These are phyloP conservation scores for Juncus inflexus DNA, from an alignment of 176 grass and related monocot species.

Conservation along the genomic window DNA sequence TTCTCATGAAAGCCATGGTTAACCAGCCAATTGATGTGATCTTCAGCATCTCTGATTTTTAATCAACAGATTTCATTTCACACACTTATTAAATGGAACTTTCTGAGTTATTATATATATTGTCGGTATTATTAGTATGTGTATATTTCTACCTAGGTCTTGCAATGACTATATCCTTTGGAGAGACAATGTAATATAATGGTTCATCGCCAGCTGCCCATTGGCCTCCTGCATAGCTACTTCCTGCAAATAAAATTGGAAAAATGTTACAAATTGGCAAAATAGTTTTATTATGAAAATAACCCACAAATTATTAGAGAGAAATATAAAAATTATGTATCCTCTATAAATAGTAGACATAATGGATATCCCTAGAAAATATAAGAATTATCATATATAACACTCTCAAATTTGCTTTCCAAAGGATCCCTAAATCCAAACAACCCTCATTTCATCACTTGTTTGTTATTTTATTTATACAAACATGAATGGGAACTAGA, in stretches of 20 bases:
- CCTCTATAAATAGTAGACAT: too few species aligned
- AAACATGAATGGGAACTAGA: too few species aligned
- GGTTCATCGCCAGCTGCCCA: conserved; percentile 97
- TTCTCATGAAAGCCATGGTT: conserved; percentile 98
- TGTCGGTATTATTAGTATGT: too few species aligned
- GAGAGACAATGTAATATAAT: conserved; percentile 95
- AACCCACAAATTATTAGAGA: conserved; percentile 7
- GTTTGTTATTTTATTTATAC: too few species aligned
- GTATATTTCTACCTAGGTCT: conserved; percentile 61
- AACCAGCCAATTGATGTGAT: conserved; percentile 98
- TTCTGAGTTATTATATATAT: too few species aligned
- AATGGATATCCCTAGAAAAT: too few species aligned
- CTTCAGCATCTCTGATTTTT: conserved; percentile 87
- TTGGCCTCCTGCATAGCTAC: conserved; percentile 95
- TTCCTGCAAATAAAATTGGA: conserved; percentile 52
- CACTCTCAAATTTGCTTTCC: too few species aligned
- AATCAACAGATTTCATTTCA: background rate
- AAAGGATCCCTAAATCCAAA: too few species aligned
- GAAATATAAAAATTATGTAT: background rate
- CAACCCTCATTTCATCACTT: too few species aligned
- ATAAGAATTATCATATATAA: too few species aligned
- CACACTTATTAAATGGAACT: too few species aligned
- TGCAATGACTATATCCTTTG: conserved; percentile 95
- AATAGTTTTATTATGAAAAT: too few species aligned
- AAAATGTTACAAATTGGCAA: conserved; percentile 7